Percentiles rank a stretch among this genome's conserved stretches.
Evolutionary conservation across 1,139 yeast species (phyloP).

Genomic region (Kodamaea arcana): DNA sequence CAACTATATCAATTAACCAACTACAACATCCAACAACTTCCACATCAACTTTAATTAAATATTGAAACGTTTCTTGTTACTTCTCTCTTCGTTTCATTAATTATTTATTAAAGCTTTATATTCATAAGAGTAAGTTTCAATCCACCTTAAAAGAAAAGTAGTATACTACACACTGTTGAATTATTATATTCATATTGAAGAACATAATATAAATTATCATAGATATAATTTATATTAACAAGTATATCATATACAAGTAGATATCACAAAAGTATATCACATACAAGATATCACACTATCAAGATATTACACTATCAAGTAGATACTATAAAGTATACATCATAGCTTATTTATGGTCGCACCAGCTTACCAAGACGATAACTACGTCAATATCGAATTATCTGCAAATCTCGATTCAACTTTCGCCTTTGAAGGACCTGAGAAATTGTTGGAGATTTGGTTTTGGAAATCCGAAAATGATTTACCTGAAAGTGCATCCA

Average conservation of each 20-base stretch:
- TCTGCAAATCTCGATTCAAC: conserved; percentile 82
- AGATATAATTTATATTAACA: too few species aligned
- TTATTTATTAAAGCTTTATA: conserved; percentile 13
- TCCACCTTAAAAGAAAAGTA: conserved; percentile 27
- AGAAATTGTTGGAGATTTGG: conserved; percentile 89
- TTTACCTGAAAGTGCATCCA: conserved; percentile 33
- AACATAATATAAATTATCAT: too few species aligned
- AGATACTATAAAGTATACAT: too few species aligned
- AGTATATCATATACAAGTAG: too few species aligned
- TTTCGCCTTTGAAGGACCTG: conserved; percentile 96
- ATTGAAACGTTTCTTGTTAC: conserved; percentile 51
- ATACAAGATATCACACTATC: too few species aligned
- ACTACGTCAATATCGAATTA: conserved; percentile 57
- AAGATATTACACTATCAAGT: too few species aligned
- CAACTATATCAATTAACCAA: too few species aligned
- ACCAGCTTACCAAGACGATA: conserved; percentile 41
- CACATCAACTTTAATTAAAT: conserved; percentile 3
- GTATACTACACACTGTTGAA: too few species aligned
- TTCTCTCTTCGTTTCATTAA: conserved; percentile 46
- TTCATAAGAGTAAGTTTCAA: conserved; percentile 43
- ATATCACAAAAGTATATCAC: too few species aligned
- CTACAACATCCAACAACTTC: conserved; percentile 1
- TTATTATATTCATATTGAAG: too few species aligned
- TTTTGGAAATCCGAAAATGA: conserved; percentile 46
- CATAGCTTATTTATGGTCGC: conserved; percentile 48